A percentile compares a stretch with the other conserved stretches of the same genome.
These are phyloP conservation scores for Xanthoceras sorbifolium DNA, from an alignment of 345 rosid species.

Conservation along the genomic window DNA sequence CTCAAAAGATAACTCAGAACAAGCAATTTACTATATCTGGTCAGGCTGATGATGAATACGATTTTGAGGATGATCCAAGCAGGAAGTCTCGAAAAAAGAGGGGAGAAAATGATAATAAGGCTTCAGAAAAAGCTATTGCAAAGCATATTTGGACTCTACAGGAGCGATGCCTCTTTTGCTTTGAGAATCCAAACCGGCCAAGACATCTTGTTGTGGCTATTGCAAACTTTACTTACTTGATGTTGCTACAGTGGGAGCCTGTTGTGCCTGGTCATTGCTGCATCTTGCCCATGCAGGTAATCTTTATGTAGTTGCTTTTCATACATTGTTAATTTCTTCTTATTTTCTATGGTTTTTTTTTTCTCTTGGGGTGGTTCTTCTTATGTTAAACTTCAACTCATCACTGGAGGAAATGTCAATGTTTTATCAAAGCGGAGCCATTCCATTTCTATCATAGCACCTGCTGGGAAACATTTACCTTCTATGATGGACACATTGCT, in stretches of 20 bases:
- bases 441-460: conserved; percentile 6
- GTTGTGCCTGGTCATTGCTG: conserved; percentile 92
- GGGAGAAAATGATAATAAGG: conserved; percentile 35
- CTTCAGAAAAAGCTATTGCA: conserved; percentile 43
- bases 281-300: conserved; percentile 84
- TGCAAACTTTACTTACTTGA: conserved; percentile 87
- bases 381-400: neutral
- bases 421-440: neutral
- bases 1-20: conserved; percentile 69
- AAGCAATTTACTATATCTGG: conserved; percentile 67
- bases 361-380: neutral
- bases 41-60: conserved; percentile 90
- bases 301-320: neutral
- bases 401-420: neutral
- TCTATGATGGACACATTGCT: neutral
- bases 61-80: conserved; percentile 76
- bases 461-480: neutral
- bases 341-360: neutral
- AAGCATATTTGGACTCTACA: conserved; percentile 81
- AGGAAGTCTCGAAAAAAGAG: conserved; percentile 54
- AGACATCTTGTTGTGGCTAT: conserved; percentile 85
- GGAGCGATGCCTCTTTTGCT: conserved; percentile 88
- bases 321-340: neutral
- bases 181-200: conserved; percentile 87
- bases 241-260: conserved; percentile 78